These are phyloP conservation scores for Leccinum uliginosum DNA, from an alignment of 768 basidiomycete genomes.

Conservation along the genomic window DNA sequence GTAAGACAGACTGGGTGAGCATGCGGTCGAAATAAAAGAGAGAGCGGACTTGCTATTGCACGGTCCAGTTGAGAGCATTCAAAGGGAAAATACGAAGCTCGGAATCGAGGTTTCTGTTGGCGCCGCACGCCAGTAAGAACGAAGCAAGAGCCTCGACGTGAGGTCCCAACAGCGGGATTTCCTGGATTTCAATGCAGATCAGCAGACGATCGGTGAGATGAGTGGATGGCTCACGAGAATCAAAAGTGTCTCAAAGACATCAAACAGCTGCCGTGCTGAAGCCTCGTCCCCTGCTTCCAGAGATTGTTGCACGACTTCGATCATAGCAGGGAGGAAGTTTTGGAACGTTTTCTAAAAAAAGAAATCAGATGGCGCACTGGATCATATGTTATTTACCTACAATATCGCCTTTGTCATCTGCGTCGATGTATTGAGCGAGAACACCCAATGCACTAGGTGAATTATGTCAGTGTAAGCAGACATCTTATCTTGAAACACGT, in stretches of 20 bases:
- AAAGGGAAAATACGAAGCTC: constrained; percentile 87
- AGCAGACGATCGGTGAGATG: background rate
- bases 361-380: background rate
- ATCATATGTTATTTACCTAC: constrained; percentile 41
- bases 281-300: constrained; percentile 77
- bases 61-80: constrained; percentile 94
- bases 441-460: constrained; percentile 73
- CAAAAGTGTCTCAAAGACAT: constrained; percentile 92
- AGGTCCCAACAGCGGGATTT: constrained; percentile 88
- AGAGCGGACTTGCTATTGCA: constrained; percentile 71
- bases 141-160: constrained; percentile 83
- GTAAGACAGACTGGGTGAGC: constrained; percentile 8
- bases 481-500: constrained; percentile 10
- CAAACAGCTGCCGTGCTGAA: constrained; percentile 85
- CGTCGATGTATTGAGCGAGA: constrained; percentile 88
- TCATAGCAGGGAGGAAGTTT: constrained; percentile 79
- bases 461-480: constrained; percentile 4
- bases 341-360: constrained; percentile 75
- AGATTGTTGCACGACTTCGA: constrained; percentile 80
- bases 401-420: constrained; percentile 82
- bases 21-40: background rate
- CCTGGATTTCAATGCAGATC: constrained; percentile 41
- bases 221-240: constrained; percentile 61
- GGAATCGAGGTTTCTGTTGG: constrained; percentile 66
- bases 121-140: constrained; percentile 83